Conservation (phyloP, 495 filamentous ascomycete species). For the Bacidia gigantensis region DNA sequence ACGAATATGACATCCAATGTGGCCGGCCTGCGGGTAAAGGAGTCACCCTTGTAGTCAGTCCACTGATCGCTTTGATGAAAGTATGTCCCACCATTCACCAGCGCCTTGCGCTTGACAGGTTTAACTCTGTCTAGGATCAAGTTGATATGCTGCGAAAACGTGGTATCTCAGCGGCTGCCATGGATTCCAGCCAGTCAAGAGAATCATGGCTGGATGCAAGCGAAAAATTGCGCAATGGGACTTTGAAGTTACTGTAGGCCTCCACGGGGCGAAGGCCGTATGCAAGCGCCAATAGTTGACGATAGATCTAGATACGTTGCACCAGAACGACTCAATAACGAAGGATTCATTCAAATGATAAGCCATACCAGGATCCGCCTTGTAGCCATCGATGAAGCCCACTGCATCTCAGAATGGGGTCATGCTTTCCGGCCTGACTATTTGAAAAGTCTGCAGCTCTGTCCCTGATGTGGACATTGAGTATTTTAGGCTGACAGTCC, state of each 20-base stretch:
- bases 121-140: conserved; percentile 20
- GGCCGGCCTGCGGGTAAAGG: conserved; percentile 22
- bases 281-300: conserved; percentile 2
- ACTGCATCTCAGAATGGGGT: conserved; percentile 50
- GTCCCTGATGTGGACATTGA: background rate
- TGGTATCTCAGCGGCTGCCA: conserved; percentile 34
- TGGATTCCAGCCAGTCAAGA: conserved; percentile 39
- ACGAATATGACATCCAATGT: conserved; percentile 27
- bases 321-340: conserved; percentile 45
- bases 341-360: conserved; percentile 41
- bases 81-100: background rate
- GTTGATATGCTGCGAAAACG: conserved; percentile 35
- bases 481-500: conserved; percentile 11
- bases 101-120: background rate
- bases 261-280: background rate
- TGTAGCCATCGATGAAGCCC: conserved; percentile 45
- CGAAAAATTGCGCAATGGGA: conserved; percentile 28
- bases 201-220: conserved; percentile 33
- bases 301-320: conserved; percentile 29
- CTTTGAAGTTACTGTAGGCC: conserved; percentile 36
- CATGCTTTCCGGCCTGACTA: conserved; percentile 47
- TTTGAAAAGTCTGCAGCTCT: conserved; percentile 24
- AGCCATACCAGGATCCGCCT: conserved; percentile 37
- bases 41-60: conserved; percentile 40
- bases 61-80: conserved; percentile 45